Evolutionary conservation across 2,329 filamentous ascomycete species (phyloP).

Genomic region (Talaromyces pinophilus): DNA sequence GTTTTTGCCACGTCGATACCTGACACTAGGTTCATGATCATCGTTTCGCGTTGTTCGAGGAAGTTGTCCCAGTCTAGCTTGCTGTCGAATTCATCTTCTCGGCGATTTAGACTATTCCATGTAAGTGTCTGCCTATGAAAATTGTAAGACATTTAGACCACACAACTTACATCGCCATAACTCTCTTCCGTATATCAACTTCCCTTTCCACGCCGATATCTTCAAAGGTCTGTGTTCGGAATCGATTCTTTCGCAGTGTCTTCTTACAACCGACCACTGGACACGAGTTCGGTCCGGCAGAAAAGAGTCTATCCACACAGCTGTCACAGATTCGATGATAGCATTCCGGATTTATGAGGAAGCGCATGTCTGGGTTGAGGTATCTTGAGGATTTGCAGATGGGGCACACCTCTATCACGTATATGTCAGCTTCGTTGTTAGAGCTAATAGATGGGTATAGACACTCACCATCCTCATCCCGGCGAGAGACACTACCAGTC

Average conservation of each 20-base stretch:
- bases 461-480: conserved; percentile 46
- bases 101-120: conserved; percentile 71
- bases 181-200: conserved; percentile 82
- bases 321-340: conserved; percentile 99
- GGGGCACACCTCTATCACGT: conserved; percentile 74
- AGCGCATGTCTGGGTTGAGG: conserved; percentile 89
- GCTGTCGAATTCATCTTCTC: conserved; percentile 86
- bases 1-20: conserved; percentile 68
- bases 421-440: conserved; percentile 14
- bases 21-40: conserved; percentile 84
- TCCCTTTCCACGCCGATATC: conserved; percentile 88
- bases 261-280: conserved; percentile 85
- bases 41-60: conserved; percentile 84
- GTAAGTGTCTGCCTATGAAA: background rate
- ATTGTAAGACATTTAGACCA: no score
- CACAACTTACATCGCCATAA: conserved; percentile 58
- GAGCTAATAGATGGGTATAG: background rate
- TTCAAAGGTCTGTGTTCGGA: conserved; percentile 85
- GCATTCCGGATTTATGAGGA: conserved; percentile 96
- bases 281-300: conserved; percentile 85
- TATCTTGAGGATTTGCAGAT: conserved; percentile 97
- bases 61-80: conserved; percentile 88
- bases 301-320: conserved; percentile 93
- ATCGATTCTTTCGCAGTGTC: conserved; percentile 80
- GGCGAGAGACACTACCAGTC: conserved; percentile 37